Percentiles rank a stretch among this genome's conserved stretches.
Conservation (phyloP, 2,329 filamentous ascomycete genomes). For the Fusarium buxicola region DNA sequence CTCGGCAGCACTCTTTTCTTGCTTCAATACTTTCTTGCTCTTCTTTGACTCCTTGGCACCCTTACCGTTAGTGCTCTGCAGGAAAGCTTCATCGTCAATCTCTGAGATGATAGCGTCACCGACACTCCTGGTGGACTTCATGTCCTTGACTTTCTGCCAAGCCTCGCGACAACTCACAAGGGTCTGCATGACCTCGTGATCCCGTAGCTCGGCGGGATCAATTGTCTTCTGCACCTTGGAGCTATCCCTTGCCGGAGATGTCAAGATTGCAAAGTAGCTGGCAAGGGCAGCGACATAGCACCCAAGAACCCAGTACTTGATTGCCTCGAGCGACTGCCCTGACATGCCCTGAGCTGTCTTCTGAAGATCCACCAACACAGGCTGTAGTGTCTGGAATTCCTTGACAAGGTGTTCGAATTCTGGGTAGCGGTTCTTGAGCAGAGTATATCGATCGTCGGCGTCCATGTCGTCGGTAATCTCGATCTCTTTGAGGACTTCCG, state of each 20-base stretch:
- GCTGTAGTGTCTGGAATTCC: slow-evolving; percentile 81
- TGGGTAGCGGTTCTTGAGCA: slow-evolving; percentile 85
- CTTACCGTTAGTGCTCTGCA: slow-evolving; percentile 39
- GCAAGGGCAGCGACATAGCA: slow-evolving; percentile 88
- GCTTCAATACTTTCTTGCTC: slow-evolving; percentile 49
- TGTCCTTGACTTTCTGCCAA: slow-evolving; percentile 79
- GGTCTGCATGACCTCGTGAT: slow-evolving; percentile 91
- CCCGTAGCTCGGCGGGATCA: slow-evolving; percentile 81
- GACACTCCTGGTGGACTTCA: slow-evolving; percentile 63
- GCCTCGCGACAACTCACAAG: slow-evolving; percentile 82
- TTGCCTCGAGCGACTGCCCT: slow-evolving; percentile 66
- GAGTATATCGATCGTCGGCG: slow-evolving; percentile 76
- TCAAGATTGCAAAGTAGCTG: slow-evolving; percentile 96
- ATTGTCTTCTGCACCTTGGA: slow-evolving; percentile 68
- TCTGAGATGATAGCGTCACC: slow-evolving; percentile 47
- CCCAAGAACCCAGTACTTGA: slow-evolving; percentile 83
- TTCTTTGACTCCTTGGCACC: slow-evolving; percentile 46
- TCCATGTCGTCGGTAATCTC: slow-evolving; percentile 85
- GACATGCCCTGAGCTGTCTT: slow-evolving; percentile 65
- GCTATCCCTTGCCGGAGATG: slow-evolving; percentile 76
- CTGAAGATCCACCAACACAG: slow-evolving; percentile 69
- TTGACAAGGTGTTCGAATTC: slow-evolving; percentile 89
- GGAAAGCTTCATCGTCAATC: slow-evolving; percentile 42
- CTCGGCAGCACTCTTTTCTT: slow-evolving; percentile 51
- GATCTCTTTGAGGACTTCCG: slow-evolving; percentile 85